Evolutionary conservation across 2,329 filamentous ascomycete species (phyloP), one percentile per base, ranked within the genome.

Genomic region (Fusarium tupiense): DNA sequence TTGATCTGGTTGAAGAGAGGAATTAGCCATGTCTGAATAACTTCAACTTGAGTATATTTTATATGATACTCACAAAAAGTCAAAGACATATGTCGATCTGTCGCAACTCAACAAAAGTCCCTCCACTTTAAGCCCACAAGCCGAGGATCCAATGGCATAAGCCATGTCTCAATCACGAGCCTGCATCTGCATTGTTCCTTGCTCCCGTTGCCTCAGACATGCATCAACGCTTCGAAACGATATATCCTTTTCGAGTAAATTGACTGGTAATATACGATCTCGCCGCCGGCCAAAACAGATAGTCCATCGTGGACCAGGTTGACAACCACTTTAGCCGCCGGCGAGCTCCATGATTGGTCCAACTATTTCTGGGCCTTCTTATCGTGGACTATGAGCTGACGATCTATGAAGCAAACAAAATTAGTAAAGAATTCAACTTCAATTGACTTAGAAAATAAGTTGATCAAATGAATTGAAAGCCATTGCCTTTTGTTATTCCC

Each of bases 341-440:
- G 67, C 62, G 57, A 53, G 41, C 37, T 22, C 8, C 29, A 26
- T 73, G 61, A 73, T 73, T 73, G 70, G 70, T 38, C 35, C 5
- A 53, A 40, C 29, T 12, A 62, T 35, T 44, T 46, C 56, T 33
- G 60, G 49, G 64, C 19, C 60, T 58, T 50, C 66, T 69, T 69
- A 62, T 63, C 64, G 20, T 62, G 7, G 17, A 63, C 24, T 53
- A n/a, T n/a, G 29, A 47, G 2, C 17, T n/a, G 33, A 29, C 33
- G 38, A 35, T 24, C 38, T 19, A 37, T 31, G 29, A 38, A 12
- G 16, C 38, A 54, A 33, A 37, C 10, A 53, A 53, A 53, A 53
- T 49, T 61, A 50, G 61, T 37, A 61, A 64, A 64, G 35, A 61
- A 37, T 31, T 24, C 12, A 37, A 22, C 38, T 31, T 31, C 22